Evolutionary conservation across 345 rosid species (phyloP).

Genomic region (Eucalyptus victrix): DNA sequence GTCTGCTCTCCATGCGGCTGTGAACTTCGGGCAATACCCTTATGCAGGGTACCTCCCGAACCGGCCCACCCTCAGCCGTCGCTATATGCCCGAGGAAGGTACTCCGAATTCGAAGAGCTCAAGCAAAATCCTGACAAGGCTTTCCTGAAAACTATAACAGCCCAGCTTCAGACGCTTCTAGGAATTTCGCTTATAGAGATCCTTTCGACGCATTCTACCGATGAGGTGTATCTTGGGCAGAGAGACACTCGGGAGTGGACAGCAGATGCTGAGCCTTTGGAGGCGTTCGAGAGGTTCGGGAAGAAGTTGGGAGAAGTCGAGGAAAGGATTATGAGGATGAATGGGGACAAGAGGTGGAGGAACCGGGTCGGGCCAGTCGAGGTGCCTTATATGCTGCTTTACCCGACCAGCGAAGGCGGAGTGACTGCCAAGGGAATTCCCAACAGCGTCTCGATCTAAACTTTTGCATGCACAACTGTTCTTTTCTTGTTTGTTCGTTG

Average conservation of each 20-base stretch:
- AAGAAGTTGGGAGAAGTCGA: not conserved
- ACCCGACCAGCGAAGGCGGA: conserved; percentile 5
- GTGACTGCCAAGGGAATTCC: conserved; percentile 6
- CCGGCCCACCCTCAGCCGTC: not conserved
- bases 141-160: not conserved
- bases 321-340: not conserved
- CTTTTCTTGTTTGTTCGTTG: not conserved
- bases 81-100: not conserved
- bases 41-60: not conserved
- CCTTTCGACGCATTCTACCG: not conserved
- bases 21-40: conserved; percentile 5
- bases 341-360: not conserved
- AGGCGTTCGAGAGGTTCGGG: not conserved
- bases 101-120: not conserved
- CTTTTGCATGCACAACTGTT: not conserved
- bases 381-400: not conserved
- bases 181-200: not conserved
- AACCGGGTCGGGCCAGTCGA: not conserved
- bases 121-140: not conserved
- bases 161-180: not conserved
- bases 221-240: not conserved
- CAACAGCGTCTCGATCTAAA: conserved; percentile 2
- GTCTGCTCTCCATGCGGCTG: conserved; percentile 1
- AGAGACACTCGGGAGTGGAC: not conserved
- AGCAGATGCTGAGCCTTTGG: not conserved